These are phyloP conservation scores for Quercus parvula DNA, from an alignment of 306 rosid genomes.

Conservation along the genomic window DNA sequence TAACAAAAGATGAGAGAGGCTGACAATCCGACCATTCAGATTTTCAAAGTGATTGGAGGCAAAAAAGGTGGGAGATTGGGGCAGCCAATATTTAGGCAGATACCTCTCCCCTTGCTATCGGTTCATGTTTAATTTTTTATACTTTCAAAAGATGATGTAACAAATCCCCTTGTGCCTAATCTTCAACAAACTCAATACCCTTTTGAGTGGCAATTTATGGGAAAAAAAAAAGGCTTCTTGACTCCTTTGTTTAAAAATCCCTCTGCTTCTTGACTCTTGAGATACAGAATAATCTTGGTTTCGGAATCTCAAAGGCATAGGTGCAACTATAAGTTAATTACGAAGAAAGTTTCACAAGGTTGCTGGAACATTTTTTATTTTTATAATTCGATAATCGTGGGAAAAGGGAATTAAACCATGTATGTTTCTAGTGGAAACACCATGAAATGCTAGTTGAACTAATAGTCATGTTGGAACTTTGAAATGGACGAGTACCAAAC, in stretches of 20 bases:
- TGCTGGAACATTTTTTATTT: background rate
- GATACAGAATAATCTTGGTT: background rate
- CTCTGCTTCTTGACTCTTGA: background rate
- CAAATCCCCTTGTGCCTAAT: slow-evolving; percentile 2
- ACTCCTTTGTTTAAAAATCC: background rate
- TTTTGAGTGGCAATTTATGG: background rate
- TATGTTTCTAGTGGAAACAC: too few species aligned
- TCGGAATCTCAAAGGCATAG: background rate
- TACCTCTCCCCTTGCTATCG: background rate
- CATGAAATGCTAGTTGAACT: too few species aligned
- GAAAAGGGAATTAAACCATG: too few species aligned
- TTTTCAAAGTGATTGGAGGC: background rate
- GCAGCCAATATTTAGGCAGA: slow-evolving; percentile 10
- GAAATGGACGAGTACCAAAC: background rate
- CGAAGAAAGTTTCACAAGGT: background rate
- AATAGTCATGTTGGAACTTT: background rate
- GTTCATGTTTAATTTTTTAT: background rate
- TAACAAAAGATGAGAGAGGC: slow-evolving; percentile 12
- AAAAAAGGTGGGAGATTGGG: slow-evolving; percentile 1
- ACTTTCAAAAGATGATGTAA: slow-evolving; percentile 13
- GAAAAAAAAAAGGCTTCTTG: background rate
- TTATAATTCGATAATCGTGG: too few species aligned
- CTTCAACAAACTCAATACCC: background rate
- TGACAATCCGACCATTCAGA: background rate
- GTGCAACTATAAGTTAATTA: background rate